Percentiles rank a stretch among this genome's conserved stretches.
Evolutionary conservation across 805 yeast genomes (phyloP).

Genomic region (Saccharomycopsis fodiens): DNA sequence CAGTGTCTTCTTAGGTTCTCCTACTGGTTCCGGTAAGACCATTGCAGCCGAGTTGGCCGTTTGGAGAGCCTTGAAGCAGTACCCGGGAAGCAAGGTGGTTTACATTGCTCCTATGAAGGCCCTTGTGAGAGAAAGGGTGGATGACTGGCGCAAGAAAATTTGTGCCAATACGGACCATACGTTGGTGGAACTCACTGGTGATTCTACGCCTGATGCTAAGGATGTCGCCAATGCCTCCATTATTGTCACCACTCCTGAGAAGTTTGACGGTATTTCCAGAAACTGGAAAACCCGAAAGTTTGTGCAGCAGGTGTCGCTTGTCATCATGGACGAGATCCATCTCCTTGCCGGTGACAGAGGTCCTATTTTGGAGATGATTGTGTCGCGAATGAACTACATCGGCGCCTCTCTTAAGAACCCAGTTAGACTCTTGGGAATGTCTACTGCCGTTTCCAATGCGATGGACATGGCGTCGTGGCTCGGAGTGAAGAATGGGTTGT

Average conservation of each 20-base stretch:
- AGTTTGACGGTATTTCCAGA: conserved; percentile 82
- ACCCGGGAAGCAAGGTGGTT: conserved; percentile 73
- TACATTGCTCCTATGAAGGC: conserved; percentile 91
- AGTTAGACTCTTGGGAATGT: conserved; percentile 65
- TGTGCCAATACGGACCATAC: conserved; percentile 39
- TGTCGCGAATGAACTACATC: conserved; percentile 75
- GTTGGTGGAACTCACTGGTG: conserved; percentile 78
- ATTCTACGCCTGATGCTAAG: conserved; percentile 63
- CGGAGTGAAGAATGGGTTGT: conserved; percentile 64
- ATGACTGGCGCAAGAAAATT: conserved; percentile 63
- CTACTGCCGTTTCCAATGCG: conserved; percentile 83
- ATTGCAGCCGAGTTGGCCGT: conserved; percentile 95
- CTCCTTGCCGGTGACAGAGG: conserved; percentile 80
- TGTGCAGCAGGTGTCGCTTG: conserved; percentile 66
- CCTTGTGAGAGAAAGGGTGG: conserved; percentile 73
- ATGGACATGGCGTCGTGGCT: conserved; percentile 83
- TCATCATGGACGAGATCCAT: conserved; percentile 83
- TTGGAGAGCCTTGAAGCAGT: conserved; percentile 88
- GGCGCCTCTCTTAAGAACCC: conserved; percentile 53
- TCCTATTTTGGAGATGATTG: conserved; percentile 82
- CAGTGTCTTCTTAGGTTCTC: conserved; percentile 90
- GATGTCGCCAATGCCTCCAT: conserved; percentile 66
- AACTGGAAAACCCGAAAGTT: conserved; percentile 75
- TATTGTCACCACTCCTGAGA: conserved; percentile 78
- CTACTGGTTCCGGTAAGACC: conserved; percentile 98